Base-by-base conservation (phyloP, 352 stramenopile genomes). In the Globisporangium heterothallicum region DNA sequence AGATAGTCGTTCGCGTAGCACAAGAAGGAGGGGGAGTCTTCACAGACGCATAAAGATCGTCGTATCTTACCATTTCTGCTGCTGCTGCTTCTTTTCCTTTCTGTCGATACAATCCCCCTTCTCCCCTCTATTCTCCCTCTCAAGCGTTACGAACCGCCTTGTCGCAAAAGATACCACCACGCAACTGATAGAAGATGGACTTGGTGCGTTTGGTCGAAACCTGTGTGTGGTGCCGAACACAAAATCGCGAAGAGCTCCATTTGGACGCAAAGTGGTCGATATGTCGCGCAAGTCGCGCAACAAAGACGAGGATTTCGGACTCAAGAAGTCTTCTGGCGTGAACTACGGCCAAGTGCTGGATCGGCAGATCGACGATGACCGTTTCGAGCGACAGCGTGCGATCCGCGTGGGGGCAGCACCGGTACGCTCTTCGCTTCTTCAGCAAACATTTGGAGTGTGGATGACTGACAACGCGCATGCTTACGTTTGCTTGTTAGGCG, bases 301-400 rank as follows among this genome's bases (percentile, higher is more conserved):
- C 27, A 68, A 55, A 47, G 63, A 66, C 41, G 76, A 90, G 49
- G 65, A 78, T 56, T 84, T 76, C 47, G 77, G 79, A 27, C 68
- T 88, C 59, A 88, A 87, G 64, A 74, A 68, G 50, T 89, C 80
- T 41, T 89, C 84, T 6, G 78, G 79, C 38, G 80, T 95, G 32
- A 74, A 95, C 64, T 95, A 96, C 63, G 73, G 66, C 48, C 77
- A 92, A 53, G 75, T 94, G 59, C 48, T 59, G 27, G 80, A 94
- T 55, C 74, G 85, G 6, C 84, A 93, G 46, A 80, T 96, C 29
- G 83, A 94, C 32, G 84, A 95, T 62, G 60, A 81, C 42, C 74
- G 87, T 32, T 94, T 92, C 41, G 83, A 94, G 72, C 71, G 77
- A 6, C 77, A 88, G 58, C 74, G 79, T 3, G 59, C 66, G 27